These are phyloP conservation scores for Avicennia marina DNA, from an alignment of 257 asterid species.

Conservation along the genomic window DNA sequence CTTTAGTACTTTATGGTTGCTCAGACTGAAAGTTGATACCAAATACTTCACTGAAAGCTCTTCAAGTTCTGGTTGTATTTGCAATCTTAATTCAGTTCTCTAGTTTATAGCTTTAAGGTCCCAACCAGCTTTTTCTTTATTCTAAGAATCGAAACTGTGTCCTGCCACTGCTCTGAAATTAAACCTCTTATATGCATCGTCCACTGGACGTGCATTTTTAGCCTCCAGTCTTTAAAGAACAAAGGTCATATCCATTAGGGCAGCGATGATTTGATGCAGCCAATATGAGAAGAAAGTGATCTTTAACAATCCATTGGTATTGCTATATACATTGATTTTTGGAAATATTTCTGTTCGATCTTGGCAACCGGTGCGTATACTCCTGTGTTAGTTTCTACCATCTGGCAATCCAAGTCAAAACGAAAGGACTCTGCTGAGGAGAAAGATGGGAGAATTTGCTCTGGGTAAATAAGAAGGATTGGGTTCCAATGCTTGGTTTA, in stretches of 20 bases:
- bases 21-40: neutral
- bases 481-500: too few relatives aligned
- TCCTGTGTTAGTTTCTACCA: too few relatives aligned
- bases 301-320: too few relatives aligned
- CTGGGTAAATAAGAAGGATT: too few relatives aligned
- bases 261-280: neutral
- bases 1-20: neutral
- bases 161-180: neutral
- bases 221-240: neutral
- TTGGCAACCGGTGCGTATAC: too few relatives aligned
- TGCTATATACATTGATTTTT: too few relatives aligned
- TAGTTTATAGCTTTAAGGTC: neutral
- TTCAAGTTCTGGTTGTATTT: neutral
- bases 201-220: neutral
- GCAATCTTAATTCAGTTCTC: constrained; percentile 1
- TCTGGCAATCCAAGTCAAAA: too few relatives aligned
- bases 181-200: neutral
- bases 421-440: too few relatives aligned
- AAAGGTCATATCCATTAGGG: neutral
- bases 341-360: too few relatives aligned
- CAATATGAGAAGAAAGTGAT: neutral
- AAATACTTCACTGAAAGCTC: neutral
- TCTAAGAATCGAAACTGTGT: neutral
- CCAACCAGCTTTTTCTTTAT: constrained; percentile 15
- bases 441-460: constrained; percentile 93